phyloP scores from a whole-genome alignment of 139 green algal genomes.

The Astrephomene gubernaculifera region DNA sequence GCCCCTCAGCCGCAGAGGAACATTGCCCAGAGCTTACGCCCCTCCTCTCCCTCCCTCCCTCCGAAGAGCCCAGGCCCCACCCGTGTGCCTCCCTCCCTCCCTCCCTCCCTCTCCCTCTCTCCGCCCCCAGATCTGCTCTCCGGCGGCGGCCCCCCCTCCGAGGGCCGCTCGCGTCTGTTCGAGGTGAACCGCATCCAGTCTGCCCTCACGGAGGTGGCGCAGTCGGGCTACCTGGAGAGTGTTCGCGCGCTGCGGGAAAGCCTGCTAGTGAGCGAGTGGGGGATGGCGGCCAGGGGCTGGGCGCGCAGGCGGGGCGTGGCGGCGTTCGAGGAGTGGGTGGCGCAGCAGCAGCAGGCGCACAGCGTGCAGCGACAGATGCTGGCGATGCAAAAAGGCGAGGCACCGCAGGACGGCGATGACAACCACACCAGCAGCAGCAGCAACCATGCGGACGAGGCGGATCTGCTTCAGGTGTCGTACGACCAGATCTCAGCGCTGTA shows the following conservation, averaged over 20 bases:
- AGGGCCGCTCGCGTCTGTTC: conserved; percentile 28
- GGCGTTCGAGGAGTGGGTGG: conserved; percentile 39
- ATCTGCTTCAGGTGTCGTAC: conserved; percentile 1
- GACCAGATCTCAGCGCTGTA: conserved; percentile 33
- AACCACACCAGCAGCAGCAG: too few species aligned
- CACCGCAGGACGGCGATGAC: too few species aligned
- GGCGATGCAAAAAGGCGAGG: too few species aligned
- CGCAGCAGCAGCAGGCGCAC: neutral
- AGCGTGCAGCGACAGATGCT: too few species aligned
- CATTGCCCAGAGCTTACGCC: neutral
- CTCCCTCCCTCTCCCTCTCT: too few species aligned
- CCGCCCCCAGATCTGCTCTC: conserved; percentile 20
- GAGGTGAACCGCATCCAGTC: conserved; percentile 49
- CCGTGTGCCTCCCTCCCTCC: neutral
- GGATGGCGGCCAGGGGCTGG: conserved; percentile 32
- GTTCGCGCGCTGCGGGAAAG: conserved; percentile 48
- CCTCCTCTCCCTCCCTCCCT: neutral
- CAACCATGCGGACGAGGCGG: neutral
- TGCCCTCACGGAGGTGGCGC: conserved; percentile 38
- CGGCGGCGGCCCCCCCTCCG: neutral
- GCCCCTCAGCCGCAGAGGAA: neutral
- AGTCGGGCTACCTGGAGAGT: conserved; percentile 49
- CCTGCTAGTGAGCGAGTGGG: conserved; percentile 51
- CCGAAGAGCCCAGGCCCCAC: neutral
- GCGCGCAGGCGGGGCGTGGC: conserved; percentile 27